Evolutionary conservation across 331 rosid species (phyloP), one percentile per base, ranked within the genome.

Genomic region (Malus hybrid): DNA sequence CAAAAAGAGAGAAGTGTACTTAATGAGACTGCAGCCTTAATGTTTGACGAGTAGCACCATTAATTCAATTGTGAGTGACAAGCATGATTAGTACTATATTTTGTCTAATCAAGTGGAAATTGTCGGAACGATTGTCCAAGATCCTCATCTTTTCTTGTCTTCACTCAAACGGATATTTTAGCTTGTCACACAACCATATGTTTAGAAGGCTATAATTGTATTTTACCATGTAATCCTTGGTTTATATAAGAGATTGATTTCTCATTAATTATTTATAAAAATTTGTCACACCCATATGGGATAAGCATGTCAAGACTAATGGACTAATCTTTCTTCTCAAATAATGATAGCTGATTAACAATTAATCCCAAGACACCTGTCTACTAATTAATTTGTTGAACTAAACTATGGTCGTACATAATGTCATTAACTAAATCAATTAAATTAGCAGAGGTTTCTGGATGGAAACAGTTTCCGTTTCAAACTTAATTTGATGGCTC

Each of bases 91-190:
- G 53, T 68, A 57, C n/a, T 62, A 79, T 61, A 82, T 73, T 81
- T 71, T 87, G 89, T 81, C 46, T 39, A 79, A 87, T 90, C 91
- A 86, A 78, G 65, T 44, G 34, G 74, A 77, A 80, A 70, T 58
- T 26, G 61, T 39, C 46, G 12, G 71, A 83, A 78, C 69, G 2
- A 52, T 20, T 61, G 12, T 15, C 53, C 48, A 56, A 52, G 36
- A 76, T 56, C 75, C 6, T 2, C 15, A 63, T 52, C 48, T 15
- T 52, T 76, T 39, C 68, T 55, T 67, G 64, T 71, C 70, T 58
- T 62, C 44, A 76, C 70, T 77, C 63, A 48, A 50, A 24, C 39
- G 68, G 79, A 81, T 61, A 34, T 66, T 44, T 58, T 58, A 34
- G 44, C 20, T 36, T 63, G 57, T 33, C 20, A 76, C 68, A 58